These are phyloP conservation scores for Scutellaria barbata DNA, from an alignment of 257 asterid species.

Conservation along the genomic window DNA sequence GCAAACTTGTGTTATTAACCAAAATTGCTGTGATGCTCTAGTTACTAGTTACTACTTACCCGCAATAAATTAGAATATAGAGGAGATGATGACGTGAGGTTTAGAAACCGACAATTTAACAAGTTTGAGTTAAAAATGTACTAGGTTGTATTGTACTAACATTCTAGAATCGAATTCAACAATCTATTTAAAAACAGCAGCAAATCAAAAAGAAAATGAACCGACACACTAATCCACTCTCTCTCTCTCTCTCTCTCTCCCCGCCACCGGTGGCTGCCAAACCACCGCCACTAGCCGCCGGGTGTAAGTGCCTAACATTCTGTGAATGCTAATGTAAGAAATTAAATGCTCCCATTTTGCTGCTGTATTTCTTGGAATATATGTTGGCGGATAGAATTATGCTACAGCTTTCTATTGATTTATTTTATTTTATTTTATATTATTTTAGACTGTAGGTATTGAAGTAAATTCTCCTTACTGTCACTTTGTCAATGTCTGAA, in stretches of 20 bases:
- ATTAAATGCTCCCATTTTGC: neutral
- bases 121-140: no score
- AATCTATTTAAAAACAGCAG: no score
- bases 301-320: neutral
- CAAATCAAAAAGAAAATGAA: neutral
- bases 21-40: no score
- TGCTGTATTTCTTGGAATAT: neutral
- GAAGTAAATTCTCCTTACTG: neutral
- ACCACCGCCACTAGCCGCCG: slow-evolving; percentile 14
- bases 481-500: neutral
- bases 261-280: neutral
- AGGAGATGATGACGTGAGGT: no score
- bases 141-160: no score
- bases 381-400: neutral
- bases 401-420: no score
- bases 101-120: no score
- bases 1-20: no score
- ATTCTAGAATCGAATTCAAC: neutral
- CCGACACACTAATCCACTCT: neutral
- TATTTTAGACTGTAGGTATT: neutral
- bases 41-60: no score
- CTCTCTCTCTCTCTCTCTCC: neutral
- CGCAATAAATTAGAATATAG: no score
- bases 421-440: no score
- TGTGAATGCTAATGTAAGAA: neutral